Evolutionary conservation across 352 stramenopile species (phyloP).

Genomic region (Globisporangium paddicum): DNA sequence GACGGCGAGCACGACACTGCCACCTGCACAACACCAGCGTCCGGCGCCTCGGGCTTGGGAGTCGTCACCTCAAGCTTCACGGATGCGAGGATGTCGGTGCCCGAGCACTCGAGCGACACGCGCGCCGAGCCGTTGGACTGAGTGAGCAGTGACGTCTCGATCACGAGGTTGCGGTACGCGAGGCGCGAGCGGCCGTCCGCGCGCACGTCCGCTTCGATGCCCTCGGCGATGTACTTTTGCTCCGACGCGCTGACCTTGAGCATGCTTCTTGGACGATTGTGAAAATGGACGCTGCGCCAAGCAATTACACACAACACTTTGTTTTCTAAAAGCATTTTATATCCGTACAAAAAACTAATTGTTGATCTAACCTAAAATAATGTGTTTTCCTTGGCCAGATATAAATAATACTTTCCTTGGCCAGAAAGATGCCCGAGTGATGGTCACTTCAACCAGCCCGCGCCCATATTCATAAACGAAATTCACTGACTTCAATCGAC

Average conservation of each 20-base stretch:
- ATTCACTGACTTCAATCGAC: neutral
- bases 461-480: neutral
- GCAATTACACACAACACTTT: no score
- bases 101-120: slow-evolving; percentile 54
- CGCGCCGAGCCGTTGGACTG: slow-evolving; percentile 79
- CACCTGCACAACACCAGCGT: slow-evolving; percentile 48
- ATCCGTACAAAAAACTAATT: no score
- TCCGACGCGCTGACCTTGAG: slow-evolving; percentile 75
- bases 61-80: slow-evolving; percentile 72
- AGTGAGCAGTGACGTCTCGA: slow-evolving; percentile 68
- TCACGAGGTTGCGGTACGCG: slow-evolving; percentile 48
- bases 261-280: slow-evolving; percentile 24
- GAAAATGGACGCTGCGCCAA: neutral
- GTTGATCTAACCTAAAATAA: no score
- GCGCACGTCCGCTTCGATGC: slow-evolving; percentile 65
- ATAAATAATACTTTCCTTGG: no score
- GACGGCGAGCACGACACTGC: slow-evolving; percentile 64
- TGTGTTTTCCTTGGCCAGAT: no score
- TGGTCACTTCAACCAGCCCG: neutral
- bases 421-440: no score
- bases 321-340: no score
- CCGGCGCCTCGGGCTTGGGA: slow-evolving; percentile 38
- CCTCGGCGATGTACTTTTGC: slow-evolving; percentile 67
- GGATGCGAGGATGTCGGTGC: slow-evolving; percentile 71
- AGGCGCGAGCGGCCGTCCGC: slow-evolving; percentile 62